Evolutionary conservation across 495 filamentous ascomycete genomes (phyloP).

Genomic region (Annulohypoxylon stygium): DNA sequence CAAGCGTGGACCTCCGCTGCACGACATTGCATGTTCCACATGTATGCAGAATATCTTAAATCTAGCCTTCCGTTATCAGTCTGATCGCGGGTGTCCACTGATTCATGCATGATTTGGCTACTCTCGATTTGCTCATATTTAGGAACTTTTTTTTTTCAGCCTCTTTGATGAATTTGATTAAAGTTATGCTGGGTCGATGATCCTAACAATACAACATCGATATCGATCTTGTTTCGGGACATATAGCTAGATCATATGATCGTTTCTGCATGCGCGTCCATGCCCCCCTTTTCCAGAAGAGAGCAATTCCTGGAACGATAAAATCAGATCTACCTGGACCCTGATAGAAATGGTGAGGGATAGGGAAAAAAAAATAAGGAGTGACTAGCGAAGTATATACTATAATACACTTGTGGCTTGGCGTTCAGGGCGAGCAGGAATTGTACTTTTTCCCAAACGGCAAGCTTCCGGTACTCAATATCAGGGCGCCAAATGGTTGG

Average conservation of each 20-base stretch:
- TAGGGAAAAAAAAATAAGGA: constrained; percentile 21
- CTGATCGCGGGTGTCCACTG: constrained; percentile 39
- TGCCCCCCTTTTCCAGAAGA: constrained; percentile 40
- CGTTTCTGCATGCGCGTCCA: constrained; percentile 44
- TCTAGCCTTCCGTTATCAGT: constrained; percentile 42
- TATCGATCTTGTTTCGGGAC: constrained; percentile 34
- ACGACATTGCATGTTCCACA: constrained; percentile 51
- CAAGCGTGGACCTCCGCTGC: constrained; percentile 48
- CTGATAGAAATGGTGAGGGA: constrained; percentile 9
- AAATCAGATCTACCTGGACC: constrained; percentile 39
- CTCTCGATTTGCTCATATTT: constrained; percentile 25
- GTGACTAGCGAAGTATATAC: constrained; percentile 36
- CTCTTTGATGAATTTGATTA: constrained; percentile 28
- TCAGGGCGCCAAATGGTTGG: constrained; percentile 49
- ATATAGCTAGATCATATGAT: constrained; percentile 47
- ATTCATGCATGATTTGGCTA: constrained; percentile 39
- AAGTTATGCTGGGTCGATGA: constrained; percentile 33
- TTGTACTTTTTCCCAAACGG: constrained; percentile 44
- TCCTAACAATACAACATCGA: constrained; percentile 32
- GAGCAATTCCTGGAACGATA: constrained; percentile 44
- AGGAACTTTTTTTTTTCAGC: constrained; percentile 30
- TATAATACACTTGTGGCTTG: constrained; percentile 25
- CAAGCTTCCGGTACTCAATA: constrained; percentile 48
- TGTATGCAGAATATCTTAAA: constrained; percentile 48
- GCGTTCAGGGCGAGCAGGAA: constrained; percentile 40